Percentiles rank a stretch among this genome's conserved stretches.
Conservation (phyloP, 2,329 filamentous ascomycete species). For the Penicillium sp. region DNA sequence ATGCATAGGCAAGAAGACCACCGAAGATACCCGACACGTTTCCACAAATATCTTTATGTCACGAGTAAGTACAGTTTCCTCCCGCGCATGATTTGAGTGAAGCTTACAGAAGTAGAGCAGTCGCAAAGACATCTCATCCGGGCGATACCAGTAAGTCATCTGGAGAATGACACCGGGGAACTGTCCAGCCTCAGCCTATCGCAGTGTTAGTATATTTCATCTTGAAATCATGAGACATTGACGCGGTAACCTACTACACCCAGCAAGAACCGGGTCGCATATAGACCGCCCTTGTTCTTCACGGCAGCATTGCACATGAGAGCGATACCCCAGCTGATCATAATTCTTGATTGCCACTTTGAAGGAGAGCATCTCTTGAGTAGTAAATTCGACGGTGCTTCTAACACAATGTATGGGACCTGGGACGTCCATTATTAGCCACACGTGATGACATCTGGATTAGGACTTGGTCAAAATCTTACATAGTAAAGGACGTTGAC, state of each 20-base stretch:
- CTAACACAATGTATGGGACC: slow-evolving; percentile 28
- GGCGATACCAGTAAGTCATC: slow-evolving; percentile 50
- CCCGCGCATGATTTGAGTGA: no score
- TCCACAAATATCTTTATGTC: slow-evolving; percentile 39
- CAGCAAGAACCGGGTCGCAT: slow-evolving; percentile 43
- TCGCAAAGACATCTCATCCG: slow-evolving; percentile 46
- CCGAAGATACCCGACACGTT: slow-evolving; percentile 46
- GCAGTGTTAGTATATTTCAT: not conserved
- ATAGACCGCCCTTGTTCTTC: slow-evolving; percentile 41
- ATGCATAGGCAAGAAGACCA: slow-evolving; percentile 48
- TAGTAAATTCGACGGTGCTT: slow-evolving; percentile 32
- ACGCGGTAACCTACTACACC: slow-evolving; percentile 32
- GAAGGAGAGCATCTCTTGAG: slow-evolving; percentile 32
- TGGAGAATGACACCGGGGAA: slow-evolving; percentile 47
- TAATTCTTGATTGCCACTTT: slow-evolving; percentile 34
- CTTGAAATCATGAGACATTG: not conserved
- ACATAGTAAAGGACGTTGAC: slow-evolving; percentile 41
- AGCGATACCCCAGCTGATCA: slow-evolving; percentile 29
- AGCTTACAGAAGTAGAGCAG: slow-evolving; percentile 49
- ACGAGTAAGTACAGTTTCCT: not conserved
- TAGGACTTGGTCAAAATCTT: not conserved
- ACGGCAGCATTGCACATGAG: slow-evolving; percentile 44
- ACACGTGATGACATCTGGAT: not conserved
- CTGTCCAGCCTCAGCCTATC: slow-evolving; percentile 41
- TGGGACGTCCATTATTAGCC: slow-evolving; percentile 3